These are phyloP conservation scores for Lentinus polychrous DNA, from an alignment of 1,284 basidiomycete genomes.

Conservation along the genomic window DNA sequence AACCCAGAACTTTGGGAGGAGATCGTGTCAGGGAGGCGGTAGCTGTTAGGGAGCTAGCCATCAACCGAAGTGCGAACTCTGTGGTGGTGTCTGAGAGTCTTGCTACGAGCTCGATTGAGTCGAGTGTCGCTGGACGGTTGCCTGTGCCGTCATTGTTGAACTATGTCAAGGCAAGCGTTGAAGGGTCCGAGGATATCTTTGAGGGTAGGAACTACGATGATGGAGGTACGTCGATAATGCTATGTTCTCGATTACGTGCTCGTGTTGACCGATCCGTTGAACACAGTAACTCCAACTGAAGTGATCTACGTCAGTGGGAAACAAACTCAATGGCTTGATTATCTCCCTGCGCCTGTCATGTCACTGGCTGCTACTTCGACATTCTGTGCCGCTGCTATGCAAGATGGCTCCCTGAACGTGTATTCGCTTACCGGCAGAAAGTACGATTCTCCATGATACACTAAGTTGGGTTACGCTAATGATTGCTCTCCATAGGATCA, in stretches of 20 bases:
- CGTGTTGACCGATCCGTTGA: neutral
- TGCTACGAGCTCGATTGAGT: conserved; percentile 10
- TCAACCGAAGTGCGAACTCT: conserved; percentile 9
- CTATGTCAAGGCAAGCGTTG: conserved; percentile 49
- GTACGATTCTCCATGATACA: conserved; percentile 29
- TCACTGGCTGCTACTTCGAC: conserved; percentile 53
- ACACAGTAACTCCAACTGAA: conserved; percentile 51
- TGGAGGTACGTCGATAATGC: conserved; percentile 35
- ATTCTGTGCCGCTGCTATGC: conserved; percentile 73
- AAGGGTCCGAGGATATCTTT: conserved; percentile 60
- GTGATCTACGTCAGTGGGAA: conserved; percentile 58
- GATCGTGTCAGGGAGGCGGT: conserved; percentile 48
- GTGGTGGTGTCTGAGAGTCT: conserved; percentile 13
- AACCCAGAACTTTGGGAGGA: conserved; percentile 66
- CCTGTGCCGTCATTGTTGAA: conserved; percentile 52
- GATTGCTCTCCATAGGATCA: conserved; percentile 38
- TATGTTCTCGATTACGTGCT: neutral
- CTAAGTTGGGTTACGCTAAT: conserved; percentile 12
- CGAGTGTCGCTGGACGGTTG: conserved; percentile 25
- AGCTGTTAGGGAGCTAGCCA: conserved; percentile 44
- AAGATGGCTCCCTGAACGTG: conserved; percentile 72
- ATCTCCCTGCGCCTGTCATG: conserved; percentile 65
- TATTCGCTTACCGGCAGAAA: conserved; percentile 78
- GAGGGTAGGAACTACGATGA: conserved; percentile 78
- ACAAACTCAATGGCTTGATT: conserved; percentile 84